Conservation (phyloP, 169 alveolate genomes). For the Eimeria brunetti region DNA sequence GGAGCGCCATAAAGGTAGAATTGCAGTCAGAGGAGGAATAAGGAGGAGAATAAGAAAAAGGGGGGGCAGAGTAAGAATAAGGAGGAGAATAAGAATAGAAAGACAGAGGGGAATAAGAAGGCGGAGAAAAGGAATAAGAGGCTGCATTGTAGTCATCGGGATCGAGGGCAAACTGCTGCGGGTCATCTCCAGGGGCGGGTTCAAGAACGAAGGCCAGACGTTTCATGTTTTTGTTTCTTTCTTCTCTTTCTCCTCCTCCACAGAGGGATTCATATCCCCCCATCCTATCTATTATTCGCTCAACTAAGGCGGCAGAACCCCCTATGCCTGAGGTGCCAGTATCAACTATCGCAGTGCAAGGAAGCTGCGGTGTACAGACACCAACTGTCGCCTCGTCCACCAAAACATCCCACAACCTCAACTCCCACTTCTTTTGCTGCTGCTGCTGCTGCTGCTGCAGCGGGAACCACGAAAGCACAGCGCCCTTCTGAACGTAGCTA, state of each 20-base stretch:
- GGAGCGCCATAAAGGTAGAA: conserved; percentile 30
- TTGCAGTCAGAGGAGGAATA: conserved; percentile 29
- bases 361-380: conserved; percentile 24
- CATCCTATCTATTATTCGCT: background rate
- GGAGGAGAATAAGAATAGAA: no score
- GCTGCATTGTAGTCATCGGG: conserved; percentile 16
- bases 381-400: conserved; percentile 53
- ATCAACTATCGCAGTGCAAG: conserved; percentile 52
- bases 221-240: background rate
- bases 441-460: conserved; percentile 11
- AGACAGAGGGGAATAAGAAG: background rate
- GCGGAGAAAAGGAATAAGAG: background rate
- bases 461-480: conserved; percentile 39
- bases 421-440: conserved; percentile 23
- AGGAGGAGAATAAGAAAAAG: no score
- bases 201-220: conserved; percentile 23
- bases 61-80: no score
- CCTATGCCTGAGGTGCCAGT: conserved; percentile 64
- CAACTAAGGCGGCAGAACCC: conserved; percentile 9
- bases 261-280: conserved; percentile 14
- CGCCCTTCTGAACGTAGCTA: conserved; percentile 11
- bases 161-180: background rate
- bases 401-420: conserved; percentile 26
- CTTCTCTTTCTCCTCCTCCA: background rate
- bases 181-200: conserved; percentile 23